Conservation (phyloP, 495 filamentous ascomycete genomes). For the Penicillium macrosclerotiorum region DNA sequence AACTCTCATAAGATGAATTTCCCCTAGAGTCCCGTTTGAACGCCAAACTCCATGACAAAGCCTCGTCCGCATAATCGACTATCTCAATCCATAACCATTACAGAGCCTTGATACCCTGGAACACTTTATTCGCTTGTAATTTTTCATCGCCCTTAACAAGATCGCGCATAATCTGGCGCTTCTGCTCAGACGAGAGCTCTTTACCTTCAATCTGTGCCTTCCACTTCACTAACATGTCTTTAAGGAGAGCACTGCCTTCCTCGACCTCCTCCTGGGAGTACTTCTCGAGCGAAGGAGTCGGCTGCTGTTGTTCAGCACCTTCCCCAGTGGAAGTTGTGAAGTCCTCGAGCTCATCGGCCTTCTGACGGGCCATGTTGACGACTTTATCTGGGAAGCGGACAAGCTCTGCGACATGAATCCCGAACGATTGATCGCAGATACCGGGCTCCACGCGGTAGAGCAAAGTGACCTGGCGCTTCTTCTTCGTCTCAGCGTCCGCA, state of each 20-base stretch:
- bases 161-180: constrained; percentile 74
- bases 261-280: constrained; percentile 85
- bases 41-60: constrained; percentile 14
- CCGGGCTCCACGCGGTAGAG: constrained; percentile 95
- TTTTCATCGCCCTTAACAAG: constrained; percentile 69
- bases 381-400: constrained; percentile 98
- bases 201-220: constrained; percentile 72
- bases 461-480: constrained; percentile 84
- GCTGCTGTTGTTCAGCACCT: constrained; percentile 58
- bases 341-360: constrained; percentile 97
- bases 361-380: constrained; percentile 96
- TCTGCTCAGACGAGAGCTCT: constrained; percentile 69
- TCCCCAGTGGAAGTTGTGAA: constrained; percentile 61
- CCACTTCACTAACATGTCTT: constrained; percentile 83
- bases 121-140: constrained; percentile 82
- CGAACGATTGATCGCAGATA: constrained; percentile 95
- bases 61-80: not conserved
- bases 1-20: constrained; percentile 1
- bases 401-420: constrained; percentile 96
- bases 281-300: constrained; percentile 42
- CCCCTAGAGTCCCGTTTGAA: constrained; percentile 1
- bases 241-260: constrained; percentile 82
- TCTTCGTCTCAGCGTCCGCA: constrained; percentile 38
- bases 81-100: constrained; percentile 37
- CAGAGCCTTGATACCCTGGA: constrained; percentile 79